Conservation (phyloP, 2,329 filamentous ascomycete species). For the Domatiomyces catenatus region DNA sequence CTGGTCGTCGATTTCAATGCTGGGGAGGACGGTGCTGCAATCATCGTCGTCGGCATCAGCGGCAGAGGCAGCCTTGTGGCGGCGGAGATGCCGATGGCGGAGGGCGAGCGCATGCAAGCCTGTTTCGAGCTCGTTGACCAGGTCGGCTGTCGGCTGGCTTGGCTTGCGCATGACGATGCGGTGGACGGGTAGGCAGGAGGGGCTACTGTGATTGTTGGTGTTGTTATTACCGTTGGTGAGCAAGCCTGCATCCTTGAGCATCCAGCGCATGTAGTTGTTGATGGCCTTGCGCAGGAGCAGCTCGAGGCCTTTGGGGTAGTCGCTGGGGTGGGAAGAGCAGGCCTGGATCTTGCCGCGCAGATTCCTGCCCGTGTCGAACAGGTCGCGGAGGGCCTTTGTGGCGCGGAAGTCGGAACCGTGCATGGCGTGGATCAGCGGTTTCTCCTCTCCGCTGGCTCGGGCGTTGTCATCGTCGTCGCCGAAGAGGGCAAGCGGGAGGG, state of each 20-base stretch:
- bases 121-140: constrained; percentile 29
- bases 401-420: constrained; percentile 34
- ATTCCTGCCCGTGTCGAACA: constrained; percentile 36
- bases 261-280: constrained; percentile 38
- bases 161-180: constrained; percentile 28
- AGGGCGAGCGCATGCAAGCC: constrained; percentile 30
- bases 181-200: constrained; percentile 30
- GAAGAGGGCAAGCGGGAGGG: constrained; percentile 39
- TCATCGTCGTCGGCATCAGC: not conserved
- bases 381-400: constrained; percentile 33
- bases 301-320: constrained; percentile 17
- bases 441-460: too few species aligned
- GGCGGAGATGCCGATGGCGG: constrained; percentile 25
- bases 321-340: constrained; percentile 7
- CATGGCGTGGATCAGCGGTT: constrained; percentile 30
- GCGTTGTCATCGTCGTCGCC: constrained; percentile 22
- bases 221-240: constrained; percentile 22
- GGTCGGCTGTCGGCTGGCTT: constrained; percentile 25
- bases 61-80: too few species aligned
- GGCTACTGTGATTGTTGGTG: not conserved
- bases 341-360: constrained; percentile 36
- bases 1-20: not conserved
- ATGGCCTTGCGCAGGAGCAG: constrained; percentile 27
- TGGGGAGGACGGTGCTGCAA: not conserved
- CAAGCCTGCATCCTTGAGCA: constrained; percentile 29